Conservation (phyloP, 305 asterid genomes). For the Rubia peregrina region DNA sequence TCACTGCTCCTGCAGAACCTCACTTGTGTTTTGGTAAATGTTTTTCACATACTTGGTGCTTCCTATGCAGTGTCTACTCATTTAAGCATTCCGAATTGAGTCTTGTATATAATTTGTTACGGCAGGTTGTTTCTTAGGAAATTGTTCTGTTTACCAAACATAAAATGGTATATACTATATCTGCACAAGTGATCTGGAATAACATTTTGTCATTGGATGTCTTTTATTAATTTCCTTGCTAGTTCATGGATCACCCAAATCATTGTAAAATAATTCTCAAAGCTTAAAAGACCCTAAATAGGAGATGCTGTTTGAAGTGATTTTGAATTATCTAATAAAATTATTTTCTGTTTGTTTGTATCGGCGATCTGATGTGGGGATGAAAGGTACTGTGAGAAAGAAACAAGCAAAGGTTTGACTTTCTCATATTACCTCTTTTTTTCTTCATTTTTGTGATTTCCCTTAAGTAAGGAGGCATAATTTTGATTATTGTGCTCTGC, state of each 20-base stretch:
- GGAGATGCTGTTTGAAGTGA: background rate
- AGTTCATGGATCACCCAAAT: background rate
- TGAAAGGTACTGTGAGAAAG: slow-evolving; percentile 22
- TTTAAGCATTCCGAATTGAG: background rate
- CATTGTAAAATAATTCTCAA: background rate
- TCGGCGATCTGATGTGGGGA: slow-evolving; percentile 26
- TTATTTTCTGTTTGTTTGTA: background rate
- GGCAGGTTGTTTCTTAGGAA: background rate
- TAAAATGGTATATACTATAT: background rate
- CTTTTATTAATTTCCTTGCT: background rate
- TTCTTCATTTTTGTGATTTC: background rate
- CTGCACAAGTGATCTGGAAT: background rate
- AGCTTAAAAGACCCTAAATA: background rate
- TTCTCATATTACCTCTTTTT: background rate
- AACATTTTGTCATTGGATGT: background rate
- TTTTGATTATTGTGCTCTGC: slow-evolving; percentile 16
- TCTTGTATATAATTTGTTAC: background rate
- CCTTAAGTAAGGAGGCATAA: background rate
- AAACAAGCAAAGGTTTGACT: slow-evolving; percentile 33
- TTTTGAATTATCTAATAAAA: background rate
- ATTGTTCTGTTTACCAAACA: background rate
- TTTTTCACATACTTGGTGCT: background rate
- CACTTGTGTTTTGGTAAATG: background rate
- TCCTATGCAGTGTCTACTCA: background rate
- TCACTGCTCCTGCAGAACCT: background rate